Conservation (phyloP, 768 basidiomycete genomes). For the Leccinum rimulosum region DNA sequence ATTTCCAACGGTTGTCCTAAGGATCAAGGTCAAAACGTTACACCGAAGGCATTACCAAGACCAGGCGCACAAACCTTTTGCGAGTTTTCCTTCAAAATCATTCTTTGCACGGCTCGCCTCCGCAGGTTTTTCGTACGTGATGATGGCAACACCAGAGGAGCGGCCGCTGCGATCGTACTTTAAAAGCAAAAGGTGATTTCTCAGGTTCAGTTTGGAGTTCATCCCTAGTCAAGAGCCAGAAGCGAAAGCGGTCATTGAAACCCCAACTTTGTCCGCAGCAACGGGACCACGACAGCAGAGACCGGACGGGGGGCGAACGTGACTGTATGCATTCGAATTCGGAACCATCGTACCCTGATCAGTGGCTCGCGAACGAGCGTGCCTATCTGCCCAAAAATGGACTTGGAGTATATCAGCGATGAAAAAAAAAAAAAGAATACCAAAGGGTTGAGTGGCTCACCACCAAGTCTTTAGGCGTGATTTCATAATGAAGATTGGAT, state of each 20-base stretch:
- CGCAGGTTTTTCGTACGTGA: conserved; percentile 73
- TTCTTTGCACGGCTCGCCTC: conserved; percentile 85
- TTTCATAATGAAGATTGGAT: conserved; percentile 89
- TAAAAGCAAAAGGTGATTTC: conserved; percentile 44
- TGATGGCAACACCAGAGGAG: conserved; percentile 77
- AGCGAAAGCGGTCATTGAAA: conserved; percentile 44
- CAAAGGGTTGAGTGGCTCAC: conserved; percentile 45
- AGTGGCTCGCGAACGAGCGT: conserved; percentile 89
- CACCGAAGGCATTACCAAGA: neutral
- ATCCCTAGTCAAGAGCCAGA: conserved; percentile 34
- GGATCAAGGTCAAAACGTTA: conserved; percentile 1
- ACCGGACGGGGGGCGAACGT: conserved; percentile 31
- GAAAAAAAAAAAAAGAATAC: neutral
- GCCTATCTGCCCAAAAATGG: conserved; percentile 90
- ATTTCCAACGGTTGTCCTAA: conserved; percentile 82
- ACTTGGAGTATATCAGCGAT: conserved; percentile 39
- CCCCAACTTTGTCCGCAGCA: conserved; percentile 27
- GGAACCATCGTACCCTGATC: conserved; percentile 85
- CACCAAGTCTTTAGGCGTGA: conserved; percentile 83
- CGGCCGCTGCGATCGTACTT: conserved; percentile 97
- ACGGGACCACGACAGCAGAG: conserved; percentile 32
- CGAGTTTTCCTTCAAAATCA: conserved; percentile 81
- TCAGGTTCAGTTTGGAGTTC: conserved; percentile 57
- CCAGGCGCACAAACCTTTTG: conserved; percentile 59
- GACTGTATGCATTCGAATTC: conserved; percentile 38